These are phyloP conservation scores for Biscutella laevigata DNA, from an alignment of 441 rosid genomes.

Conservation along the genomic window DNA sequence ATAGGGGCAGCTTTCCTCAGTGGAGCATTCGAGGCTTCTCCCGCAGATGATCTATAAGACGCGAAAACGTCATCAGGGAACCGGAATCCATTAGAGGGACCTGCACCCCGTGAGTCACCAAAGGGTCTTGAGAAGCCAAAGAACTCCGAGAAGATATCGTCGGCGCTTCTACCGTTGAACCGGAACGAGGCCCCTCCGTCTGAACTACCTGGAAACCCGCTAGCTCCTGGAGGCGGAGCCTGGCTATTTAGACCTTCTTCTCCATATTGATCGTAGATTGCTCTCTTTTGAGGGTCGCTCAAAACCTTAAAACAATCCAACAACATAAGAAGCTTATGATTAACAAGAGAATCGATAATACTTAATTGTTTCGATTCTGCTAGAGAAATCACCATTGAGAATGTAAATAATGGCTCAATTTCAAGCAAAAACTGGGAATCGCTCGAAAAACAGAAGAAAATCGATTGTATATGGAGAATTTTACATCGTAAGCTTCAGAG, in stretches of 20 bases:
- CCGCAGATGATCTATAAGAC: too few species aligned
- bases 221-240: constrained; percentile 63
- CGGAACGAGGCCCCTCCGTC: constrained; percentile 53
- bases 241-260: constrained; percentile 79
- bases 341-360: background rate
- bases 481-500: constrained; percentile 93
- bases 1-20: constrained; percentile 57
- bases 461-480: constrained; percentile 2
- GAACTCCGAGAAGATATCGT: constrained; percentile 69
- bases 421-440: background rate
- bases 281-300: constrained; percentile 79
- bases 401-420: constrained; percentile 1
- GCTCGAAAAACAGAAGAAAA: background rate
- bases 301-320: constrained; percentile 39
- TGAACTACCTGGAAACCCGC: constrained; percentile 54
- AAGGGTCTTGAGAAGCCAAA: constrained; percentile 58
- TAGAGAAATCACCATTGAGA: background rate
- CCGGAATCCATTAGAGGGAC: constrained; percentile 39
- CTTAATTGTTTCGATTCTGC: too few species aligned
- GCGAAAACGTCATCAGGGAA: constrained; percentile 62
- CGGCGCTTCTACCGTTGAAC: constrained; percentile 67
- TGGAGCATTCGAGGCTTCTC: constrained; percentile 44
- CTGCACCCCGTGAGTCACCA: constrained; percentile 48
- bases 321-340: background rate
- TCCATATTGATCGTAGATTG: constrained; percentile 73